Base-by-base conservation (phyloP, 805 yeast genomes). In the Sugiyamaella marilandica region DNA sequence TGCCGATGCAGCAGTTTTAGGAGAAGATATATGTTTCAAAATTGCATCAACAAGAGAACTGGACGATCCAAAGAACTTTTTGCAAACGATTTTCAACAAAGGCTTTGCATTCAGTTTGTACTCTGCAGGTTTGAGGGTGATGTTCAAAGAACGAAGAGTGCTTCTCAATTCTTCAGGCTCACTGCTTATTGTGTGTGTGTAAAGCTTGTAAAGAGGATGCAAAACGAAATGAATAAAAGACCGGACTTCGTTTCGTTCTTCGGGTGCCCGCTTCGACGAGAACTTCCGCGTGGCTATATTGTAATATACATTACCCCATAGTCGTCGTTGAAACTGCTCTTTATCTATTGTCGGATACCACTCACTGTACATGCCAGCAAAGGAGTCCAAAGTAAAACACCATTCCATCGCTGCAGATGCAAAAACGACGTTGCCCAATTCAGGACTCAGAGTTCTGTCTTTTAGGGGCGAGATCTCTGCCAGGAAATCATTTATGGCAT, bases 241-340 rank as follows among this genome's bases (percentile, higher is more conserved):
- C 39, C 70, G 55, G 53, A 55, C 64, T 8, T 21, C 35, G 5
- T 10, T n/a, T 13, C 36, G 13, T 3, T 21, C 33, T 54, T 64
- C 45, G 43, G 51, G 50, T 68, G 70, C 46, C 57, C 60, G 34
- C 0, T 65, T 65, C 0, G 75, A 62, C 2, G 39, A 14, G 58
- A 89, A 84, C 50, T 70, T 75, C 9, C 79, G 74, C 1, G 70
- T 59, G 0, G 56, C 51, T 1, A 69, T 60, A 48, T 80, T 67
- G 62, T 71, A 87, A 59, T 75, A 82, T 5, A 81, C 63, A 55
- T 85, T 83, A 0, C 96, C 97, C 97, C 97, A 91, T 18, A 90
- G 70, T 52, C 81, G 72, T 41, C 65, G 62, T 0, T 80, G 70
- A 63, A 90, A 80, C 1, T 69, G 69, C 2, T 64, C 68, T 1